A percentile compares a stretch with the other conserved stretches of the same genome.
Conservation (phyloP, 2,329 filamentous ascomycete genomes). For the Seiridium unicorne region DNA sequence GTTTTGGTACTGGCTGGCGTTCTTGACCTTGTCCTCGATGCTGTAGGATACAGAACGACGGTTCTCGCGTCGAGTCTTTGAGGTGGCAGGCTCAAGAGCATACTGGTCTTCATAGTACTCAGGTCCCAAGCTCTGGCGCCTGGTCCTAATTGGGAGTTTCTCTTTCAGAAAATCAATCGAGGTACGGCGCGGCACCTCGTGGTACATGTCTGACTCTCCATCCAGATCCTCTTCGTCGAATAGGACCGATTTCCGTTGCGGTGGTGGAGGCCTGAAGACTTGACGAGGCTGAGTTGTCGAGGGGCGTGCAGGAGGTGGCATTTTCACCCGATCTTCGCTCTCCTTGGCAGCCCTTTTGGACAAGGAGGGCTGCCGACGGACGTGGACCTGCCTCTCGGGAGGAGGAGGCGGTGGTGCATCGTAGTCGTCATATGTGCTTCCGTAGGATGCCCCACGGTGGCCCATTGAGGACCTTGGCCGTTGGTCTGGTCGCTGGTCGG, state of each 20-base stretch:
- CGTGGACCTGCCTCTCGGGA: conserved; percentile 23
- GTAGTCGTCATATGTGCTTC: conserved; percentile 33
- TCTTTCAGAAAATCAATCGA: conserved; percentile 24
- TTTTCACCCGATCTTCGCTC: conserved; percentile 43
- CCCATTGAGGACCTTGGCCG: conserved; percentile 40
- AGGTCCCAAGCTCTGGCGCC: conserved; percentile 19
- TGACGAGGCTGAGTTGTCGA: conserved; percentile 29
- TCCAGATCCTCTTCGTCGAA: conserved; percentile 23
- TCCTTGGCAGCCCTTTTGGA: conserved; percentile 33
- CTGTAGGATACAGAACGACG: conserved; percentile 31
- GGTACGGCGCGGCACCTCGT: conserved; percentile 17
- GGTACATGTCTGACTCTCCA: conserved; percentile 17
- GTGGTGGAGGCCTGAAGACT: conserved; percentile 27
- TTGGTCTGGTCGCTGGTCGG: not conserved
- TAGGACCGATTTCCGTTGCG: conserved; percentile 26
- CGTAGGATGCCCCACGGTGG: conserved; percentile 34
- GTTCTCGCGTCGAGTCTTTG: conserved; percentile 13
- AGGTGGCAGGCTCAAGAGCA: conserved; percentile 24
- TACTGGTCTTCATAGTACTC: conserved; percentile 15
- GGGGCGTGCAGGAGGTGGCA: conserved; percentile 49
- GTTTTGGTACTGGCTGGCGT: conserved; percentile 52
- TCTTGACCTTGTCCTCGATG: conserved; percentile 42
- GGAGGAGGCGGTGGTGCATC: conserved; percentile 30
- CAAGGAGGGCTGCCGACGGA: conserved; percentile 41
- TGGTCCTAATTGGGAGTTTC: conserved; percentile 16